These are phyloP conservation scores for Breynia disticha DNA, from an alignment of 441 rosid genomes.

Conservation along the genomic window DNA sequence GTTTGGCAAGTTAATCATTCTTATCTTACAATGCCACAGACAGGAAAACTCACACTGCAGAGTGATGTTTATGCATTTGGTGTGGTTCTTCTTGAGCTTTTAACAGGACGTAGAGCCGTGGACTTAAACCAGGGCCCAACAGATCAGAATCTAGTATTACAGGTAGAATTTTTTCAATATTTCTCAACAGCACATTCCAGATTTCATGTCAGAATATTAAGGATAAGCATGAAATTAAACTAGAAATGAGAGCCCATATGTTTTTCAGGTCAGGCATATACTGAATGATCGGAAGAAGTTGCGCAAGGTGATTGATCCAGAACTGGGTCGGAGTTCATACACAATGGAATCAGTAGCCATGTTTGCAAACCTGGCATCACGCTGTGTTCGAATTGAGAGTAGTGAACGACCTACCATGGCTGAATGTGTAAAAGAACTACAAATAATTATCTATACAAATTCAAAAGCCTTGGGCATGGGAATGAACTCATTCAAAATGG, in stretches of 20 bases:
- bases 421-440: slow-evolving; percentile 79
- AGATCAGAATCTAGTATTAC: slow-evolving; percentile 83
- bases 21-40: slow-evolving; percentile 28
- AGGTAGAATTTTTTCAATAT: slow-evolving; percentile 32
- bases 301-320: slow-evolving; percentile 72
- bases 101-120: slow-evolving; percentile 88
- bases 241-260: slow-evolving; percentile 8
- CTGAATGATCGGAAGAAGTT: slow-evolving; percentile 69
- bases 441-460: slow-evolving; percentile 56
- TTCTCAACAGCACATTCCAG: slow-evolving; percentile 2
- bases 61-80: slow-evolving; percentile 96
- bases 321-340: slow-evolving; percentile 60
- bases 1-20: neutral
- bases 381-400: slow-evolving; percentile 76
- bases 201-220: slow-evolving; percentile 8
- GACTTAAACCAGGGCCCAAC: slow-evolving; percentile 73
- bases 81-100: slow-evolving; percentile 84
- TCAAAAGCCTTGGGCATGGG: slow-evolving; percentile 57
- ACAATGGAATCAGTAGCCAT: slow-evolving; percentile 69
- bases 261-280: slow-evolving; percentile 65
- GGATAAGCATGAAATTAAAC: neutral
- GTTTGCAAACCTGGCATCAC: slow-evolving; percentile 87
- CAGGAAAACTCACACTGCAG: slow-evolving; percentile 87
- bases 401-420: slow-evolving; percentile 68
- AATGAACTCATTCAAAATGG: slow-evolving; percentile 44